Base-by-base conservation (phyloP, 2,329 filamentous ascomycete species). In the Didymella segeticola region DNA sequence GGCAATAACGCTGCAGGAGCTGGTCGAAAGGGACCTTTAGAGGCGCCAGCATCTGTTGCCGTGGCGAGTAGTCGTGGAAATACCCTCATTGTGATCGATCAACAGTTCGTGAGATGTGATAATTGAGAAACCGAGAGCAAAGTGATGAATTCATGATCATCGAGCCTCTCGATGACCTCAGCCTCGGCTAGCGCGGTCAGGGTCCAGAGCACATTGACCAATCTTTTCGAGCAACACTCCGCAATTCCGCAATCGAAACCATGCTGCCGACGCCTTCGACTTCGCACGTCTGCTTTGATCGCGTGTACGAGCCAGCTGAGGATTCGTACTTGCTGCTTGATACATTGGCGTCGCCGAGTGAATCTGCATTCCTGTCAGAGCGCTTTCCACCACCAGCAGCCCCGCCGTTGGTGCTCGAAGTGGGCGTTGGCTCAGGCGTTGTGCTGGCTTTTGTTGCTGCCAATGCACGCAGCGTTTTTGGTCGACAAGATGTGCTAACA, bases 251-350 rank as follows among this genome's bases (percentile, higher is more conserved):
- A 46, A 49, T 50, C 42, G 19, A 48, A 43, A 63, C 41, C 25
- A 96, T 97, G 93, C 85, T 99, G 23, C 93, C 93, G 9, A 99
- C 95, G 1, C 95, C 95, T 12, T 90, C 91, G 53, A 99, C 95
- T 2, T 90, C 90, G 19, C 95, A 99, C 78, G 90, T 98, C 55
- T 85, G 89, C 48, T 96, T 93, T 77, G 85, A 90, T 73, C 86
- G 89, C 49, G 88, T 98, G 64, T 99, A 99, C 77, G 93, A 97
- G 71, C 95, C 95, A 29, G 89, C 93, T 10, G 95, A 99, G 77
- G 95, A 99, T 78, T 97, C 93, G 5, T 99, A 91, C 72, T 85
- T 99, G 37, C 84, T 99, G 42, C 85, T 99, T 25, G 93, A 99
- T 77, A 96, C 93, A 0, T 83, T 99, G 37, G 93, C 93, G 0